These are phyloP conservation scores for Biscogniauxia mediterranea DNA, from an alignment of 2,329 filamentous ascomycete species.

Conservation along the genomic window DNA sequence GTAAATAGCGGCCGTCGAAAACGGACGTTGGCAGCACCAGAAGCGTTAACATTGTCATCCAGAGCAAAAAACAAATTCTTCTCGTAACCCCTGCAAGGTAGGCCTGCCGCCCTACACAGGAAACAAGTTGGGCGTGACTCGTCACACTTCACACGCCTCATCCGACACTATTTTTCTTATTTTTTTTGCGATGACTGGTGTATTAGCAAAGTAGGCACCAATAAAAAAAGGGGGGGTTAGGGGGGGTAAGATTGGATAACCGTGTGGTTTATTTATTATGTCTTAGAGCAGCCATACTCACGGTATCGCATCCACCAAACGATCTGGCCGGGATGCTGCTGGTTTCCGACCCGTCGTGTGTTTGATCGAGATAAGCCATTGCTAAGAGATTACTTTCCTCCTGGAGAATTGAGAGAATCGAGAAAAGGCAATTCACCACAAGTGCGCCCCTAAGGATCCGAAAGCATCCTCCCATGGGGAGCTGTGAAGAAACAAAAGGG, in stretches of 20 bases:
- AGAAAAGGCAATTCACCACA: too few species aligned
- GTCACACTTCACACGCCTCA: constrained; percentile 39
- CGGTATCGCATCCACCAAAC: constrained; percentile 14
- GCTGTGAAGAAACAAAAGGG: too few species aligned
- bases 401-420: too few species aligned
- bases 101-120: constrained; percentile 28
- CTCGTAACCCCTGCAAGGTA: constrained; percentile 35
- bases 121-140: constrained; percentile 34
- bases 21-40: constrained; percentile 17
- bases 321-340: constrained; percentile 22
- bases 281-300: constrained; percentile 1
- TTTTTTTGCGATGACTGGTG: neutral
- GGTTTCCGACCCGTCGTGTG: too few species aligned
- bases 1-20: constrained; percentile 38
- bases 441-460: too few species aligned
- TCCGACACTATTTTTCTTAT: constrained; percentile 36
- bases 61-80: constrained; percentile 38
- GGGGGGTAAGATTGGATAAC: neutral
- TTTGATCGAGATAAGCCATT: too few species aligned
- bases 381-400: too few species aligned
- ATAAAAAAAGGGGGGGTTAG: too few species aligned
- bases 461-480: too few species aligned
- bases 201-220: neutral
- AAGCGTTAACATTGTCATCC: constrained; percentile 17
- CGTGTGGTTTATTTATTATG: neutral